Conservation (phyloP, 768 basidiomycete genomes). For the Mycena chlorophos region DNA sequence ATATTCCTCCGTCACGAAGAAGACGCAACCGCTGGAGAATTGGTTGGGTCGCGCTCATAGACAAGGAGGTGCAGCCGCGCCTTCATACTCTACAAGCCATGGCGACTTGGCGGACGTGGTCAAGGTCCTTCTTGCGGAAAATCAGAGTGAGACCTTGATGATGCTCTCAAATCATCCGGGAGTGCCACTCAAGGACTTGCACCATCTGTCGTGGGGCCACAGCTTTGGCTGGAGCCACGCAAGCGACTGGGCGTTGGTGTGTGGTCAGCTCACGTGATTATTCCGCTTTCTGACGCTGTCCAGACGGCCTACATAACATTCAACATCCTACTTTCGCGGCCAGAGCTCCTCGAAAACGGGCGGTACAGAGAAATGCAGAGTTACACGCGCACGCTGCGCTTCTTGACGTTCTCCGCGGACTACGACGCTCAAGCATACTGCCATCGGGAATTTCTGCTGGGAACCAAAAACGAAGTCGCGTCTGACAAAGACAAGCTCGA, state of each 20-base stretch:
- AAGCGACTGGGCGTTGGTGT: constrained; percentile 31
- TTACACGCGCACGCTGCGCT: constrained; percentile 24
- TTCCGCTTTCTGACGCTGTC: too few relatives aligned
- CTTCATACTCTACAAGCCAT: constrained; percentile 24
- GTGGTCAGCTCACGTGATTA: too few relatives aligned
- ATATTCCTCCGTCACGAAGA: constrained; percentile 22
- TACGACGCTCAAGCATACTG: constrained; percentile 35
- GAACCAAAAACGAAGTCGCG: not conserved
- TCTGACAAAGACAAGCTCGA: not conserved
- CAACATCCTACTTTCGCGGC: constrained; percentile 35
- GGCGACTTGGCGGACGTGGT: constrained; percentile 36
- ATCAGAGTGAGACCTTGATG: constrained; percentile 32
- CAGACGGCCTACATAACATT: constrained; percentile 38
- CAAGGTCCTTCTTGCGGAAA: constrained; percentile 37
- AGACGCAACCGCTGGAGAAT: constrained; percentile 32
- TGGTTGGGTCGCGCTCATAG: constrained; percentile 29
- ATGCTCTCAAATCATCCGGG: constrained; percentile 39
- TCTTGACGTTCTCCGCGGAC: constrained; percentile 25
- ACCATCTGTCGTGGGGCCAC: constrained; percentile 31
- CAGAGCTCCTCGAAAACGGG: constrained; percentile 28
- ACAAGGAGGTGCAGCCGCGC: constrained; percentile 1
- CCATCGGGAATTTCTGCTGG: constrained; percentile 30
- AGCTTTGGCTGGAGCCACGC: constrained; percentile 36
- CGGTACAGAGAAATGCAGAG: constrained; percentile 26
- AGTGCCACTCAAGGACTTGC: constrained; percentile 30